Conservation (phyloP, 345 rosid species). For the Hypericum androsaemum region DNA sequence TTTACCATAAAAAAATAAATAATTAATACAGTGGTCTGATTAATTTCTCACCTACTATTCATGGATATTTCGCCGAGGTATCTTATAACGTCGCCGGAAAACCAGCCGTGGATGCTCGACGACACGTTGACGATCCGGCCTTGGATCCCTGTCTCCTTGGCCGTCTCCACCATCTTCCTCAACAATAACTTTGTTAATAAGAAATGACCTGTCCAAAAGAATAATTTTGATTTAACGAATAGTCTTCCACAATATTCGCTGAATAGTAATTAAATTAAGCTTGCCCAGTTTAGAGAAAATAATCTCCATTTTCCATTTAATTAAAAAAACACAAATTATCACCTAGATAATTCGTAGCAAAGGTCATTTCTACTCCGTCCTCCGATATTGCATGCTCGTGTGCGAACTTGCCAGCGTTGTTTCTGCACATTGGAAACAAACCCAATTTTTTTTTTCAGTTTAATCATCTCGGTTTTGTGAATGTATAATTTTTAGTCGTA, state of each 20-base stretch:
- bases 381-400: conserved; percentile 84
- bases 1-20: neutral
- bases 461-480: too few relatives aligned
- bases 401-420: conserved; percentile 87
- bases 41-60: conserved; percentile 41
- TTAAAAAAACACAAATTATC: neutral
- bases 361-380: conserved; percentile 97
- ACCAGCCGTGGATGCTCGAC: conserved; percentile 81
- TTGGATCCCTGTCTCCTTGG: conserved; percentile 46
- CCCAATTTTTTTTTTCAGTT: too few relatives aligned
- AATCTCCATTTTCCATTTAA: neutral
- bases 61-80: conserved; percentile 60
- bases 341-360: conserved; percentile 94
- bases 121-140: conserved; percentile 88
- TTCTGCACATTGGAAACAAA: conserved; percentile 30
- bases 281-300: neutral
- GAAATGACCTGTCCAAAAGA: conserved; percentile 53
- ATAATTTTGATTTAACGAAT: too few relatives aligned
- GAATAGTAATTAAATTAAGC: too few relatives aligned
- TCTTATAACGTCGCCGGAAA: conserved; percentile 67
- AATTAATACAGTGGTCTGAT: neutral
- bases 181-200: conserved; percentile 60
- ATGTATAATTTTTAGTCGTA: too few relatives aligned
- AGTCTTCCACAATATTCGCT: too few relatives aligned
- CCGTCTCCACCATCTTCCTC: conserved; percentile 67